Evolutionary conservation across 2,329 filamentous ascomycete species (phyloP).

Genomic region (Trichoderma oligosporum): DNA sequence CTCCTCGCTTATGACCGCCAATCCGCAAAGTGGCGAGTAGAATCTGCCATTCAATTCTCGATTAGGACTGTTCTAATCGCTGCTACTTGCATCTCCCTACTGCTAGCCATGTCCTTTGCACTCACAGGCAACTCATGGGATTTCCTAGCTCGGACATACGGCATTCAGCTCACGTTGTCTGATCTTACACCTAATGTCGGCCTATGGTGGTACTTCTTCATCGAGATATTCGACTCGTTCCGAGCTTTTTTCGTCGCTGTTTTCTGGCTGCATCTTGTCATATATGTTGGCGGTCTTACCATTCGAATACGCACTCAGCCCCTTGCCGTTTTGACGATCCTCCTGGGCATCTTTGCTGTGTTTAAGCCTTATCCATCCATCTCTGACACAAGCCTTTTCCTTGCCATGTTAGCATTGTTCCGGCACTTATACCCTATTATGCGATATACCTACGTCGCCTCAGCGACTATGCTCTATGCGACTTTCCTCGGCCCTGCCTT

Average conservation of each 20-base stretch:
- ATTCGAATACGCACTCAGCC: conserved; percentile 82
- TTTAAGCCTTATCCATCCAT: conserved; percentile 98
- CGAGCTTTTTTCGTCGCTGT: conserved; percentile 94
- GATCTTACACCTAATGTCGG: conserved; percentile 94
- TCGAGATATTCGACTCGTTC: conserved; percentile 99
- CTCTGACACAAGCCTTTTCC: conserved; percentile 80
- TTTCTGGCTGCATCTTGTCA: conserved; percentile 92
- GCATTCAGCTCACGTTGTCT: conserved; percentile 83
- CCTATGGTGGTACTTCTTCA: conserved; percentile 99
- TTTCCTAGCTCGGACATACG: conserved; percentile 85
- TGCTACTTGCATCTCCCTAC: conserved; percentile 49
- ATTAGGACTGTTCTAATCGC: conserved; percentile 52
- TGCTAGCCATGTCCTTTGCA: conserved; percentile 69
- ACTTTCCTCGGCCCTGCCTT: conserved; percentile 89
- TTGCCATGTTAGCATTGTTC: conserved; percentile 79
- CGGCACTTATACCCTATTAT: conserved; percentile 91
- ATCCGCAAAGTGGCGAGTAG: conserved; percentile 31
- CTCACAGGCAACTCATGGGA: conserved; percentile 78
- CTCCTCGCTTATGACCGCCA: conserved; percentile 75
- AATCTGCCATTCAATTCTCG: conserved; percentile 49
- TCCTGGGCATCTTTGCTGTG: conserved; percentile 85
- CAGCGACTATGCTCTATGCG: conserved; percentile 80
- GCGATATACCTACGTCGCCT: conserved; percentile 85
- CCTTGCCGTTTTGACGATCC: conserved; percentile 75
- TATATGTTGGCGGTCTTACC: conserved; percentile 82